Evolutionary conservation across 441 rosid genomes (phyloP).

Genomic region (Capsella rubella): DNA sequence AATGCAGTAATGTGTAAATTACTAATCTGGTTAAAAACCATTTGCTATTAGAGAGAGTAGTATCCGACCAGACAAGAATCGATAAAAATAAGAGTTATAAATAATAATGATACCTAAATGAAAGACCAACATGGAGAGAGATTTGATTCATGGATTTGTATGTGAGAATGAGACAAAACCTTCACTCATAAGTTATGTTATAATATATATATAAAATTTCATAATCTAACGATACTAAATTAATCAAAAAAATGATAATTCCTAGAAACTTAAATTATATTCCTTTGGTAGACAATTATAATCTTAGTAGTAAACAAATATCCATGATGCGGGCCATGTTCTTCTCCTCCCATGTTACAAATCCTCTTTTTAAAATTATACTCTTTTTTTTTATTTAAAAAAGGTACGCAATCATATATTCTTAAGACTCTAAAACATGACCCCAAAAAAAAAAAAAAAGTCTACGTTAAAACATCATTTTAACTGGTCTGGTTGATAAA

Average conservation of each 20-base stretch:
- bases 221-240: conserved; percentile 1
- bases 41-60: neutral
- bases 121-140: conserved; percentile 39
- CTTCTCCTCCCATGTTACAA: conserved; percentile 41
- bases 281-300: conserved; percentile 3
- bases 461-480: neutral
- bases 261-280: neutral
- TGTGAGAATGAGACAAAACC: conserved; percentile 41
- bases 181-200: conserved; percentile 22
- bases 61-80: conserved; percentile 27
- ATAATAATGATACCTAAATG: conserved; percentile 20
- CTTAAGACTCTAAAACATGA: neutral
- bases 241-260: neutral
- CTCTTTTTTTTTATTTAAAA: neutral
- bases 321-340: conserved; percentile 47
- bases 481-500: no score
- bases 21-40: neutral
- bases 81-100: neutral
- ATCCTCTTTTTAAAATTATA: neutral
- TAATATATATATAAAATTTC: neutral
- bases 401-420: conserved; percentile 1
- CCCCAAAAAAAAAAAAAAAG: neutral
- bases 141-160: conserved; percentile 23
- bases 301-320: conserved; percentile 33
- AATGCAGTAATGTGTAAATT: no score